Conservation (phyloP, 1,139 yeast genomes). For the Hyphopichia khmerensis region DNA sequence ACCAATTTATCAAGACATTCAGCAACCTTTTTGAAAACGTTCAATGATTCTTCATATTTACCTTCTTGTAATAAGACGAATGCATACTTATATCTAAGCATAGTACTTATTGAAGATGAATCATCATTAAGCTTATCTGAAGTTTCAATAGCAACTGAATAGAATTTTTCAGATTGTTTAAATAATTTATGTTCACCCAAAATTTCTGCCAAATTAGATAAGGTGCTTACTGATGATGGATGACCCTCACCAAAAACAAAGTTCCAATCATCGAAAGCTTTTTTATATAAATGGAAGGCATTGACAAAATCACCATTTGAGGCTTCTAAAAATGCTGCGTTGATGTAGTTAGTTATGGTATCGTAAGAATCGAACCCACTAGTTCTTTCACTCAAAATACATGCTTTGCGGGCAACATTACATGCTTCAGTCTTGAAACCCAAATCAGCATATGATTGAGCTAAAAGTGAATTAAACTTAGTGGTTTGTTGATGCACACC, state of each 20-base stretch:
- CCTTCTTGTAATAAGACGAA: constrained; percentile 49
- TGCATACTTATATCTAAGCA: constrained; percentile 64
- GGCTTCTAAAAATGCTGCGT: constrained; percentile 72
- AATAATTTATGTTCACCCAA: constrained; percentile 51
- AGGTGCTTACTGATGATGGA: constrained; percentile 67
- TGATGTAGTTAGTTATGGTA: constrained; percentile 68
- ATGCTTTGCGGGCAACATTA: constrained; percentile 68
- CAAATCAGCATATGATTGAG: constrained; percentile 66
- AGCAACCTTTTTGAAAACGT: constrained; percentile 47
- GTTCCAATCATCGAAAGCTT: constrained; percentile 60
- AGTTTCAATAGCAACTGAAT: constrained; percentile 46
- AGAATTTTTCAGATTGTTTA: constrained; percentile 42
- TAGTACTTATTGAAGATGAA: constrained; percentile 57
- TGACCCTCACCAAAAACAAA: constrained; percentile 58
- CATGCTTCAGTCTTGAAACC: constrained; percentile 61
- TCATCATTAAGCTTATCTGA: constrained; percentile 54
- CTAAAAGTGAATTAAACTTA: constrained; percentile 60
- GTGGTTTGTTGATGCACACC: constrained; percentile 78
- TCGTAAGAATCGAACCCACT: constrained; percentile 80
- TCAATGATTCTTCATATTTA: constrained; percentile 4
- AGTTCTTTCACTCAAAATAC: constrained; percentile 74
- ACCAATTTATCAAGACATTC: constrained; percentile 53
- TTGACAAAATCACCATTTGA: constrained; percentile 58
- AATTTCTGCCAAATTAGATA: constrained; percentile 61
- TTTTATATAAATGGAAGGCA: constrained; percentile 61